Percentiles rank a stretch among this genome's conserved stretches.
Conservation (phyloP, 345 rosid genomes). For the Anacardium occidentale region DNA sequence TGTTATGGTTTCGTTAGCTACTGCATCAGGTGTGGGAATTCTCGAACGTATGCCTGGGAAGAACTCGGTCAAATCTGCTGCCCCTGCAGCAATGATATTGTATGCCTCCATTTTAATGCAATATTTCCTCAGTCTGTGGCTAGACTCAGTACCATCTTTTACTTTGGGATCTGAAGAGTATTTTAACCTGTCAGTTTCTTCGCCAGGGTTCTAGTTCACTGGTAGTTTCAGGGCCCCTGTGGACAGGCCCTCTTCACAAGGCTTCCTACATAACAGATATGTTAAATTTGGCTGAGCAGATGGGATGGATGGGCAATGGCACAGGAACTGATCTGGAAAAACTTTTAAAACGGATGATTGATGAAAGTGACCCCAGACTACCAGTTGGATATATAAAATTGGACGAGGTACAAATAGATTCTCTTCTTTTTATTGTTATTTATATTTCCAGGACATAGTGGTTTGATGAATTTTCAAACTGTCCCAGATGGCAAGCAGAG, state of each 20-base stretch:
- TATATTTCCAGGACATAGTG: neutral
- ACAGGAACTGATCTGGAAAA: conserved; percentile 58
- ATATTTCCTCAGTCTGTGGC: neutral
- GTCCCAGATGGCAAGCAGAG: conserved; percentile 74
- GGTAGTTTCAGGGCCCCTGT: conserved; percentile 70
- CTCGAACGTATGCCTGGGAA: conserved; percentile 57
- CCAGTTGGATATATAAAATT: conserved; percentile 82
- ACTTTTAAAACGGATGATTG: conserved; percentile 66
- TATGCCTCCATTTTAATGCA: conserved; percentile 6
- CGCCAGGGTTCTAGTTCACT: conserved; percentile 44
- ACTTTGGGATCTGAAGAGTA: neutral
- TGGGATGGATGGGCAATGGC: conserved; percentile 73
- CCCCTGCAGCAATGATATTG: conserved; percentile 50
- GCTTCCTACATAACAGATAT: conserved; percentile 57
- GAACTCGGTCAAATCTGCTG: conserved; percentile 68
- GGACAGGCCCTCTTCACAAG: conserved; percentile 85
- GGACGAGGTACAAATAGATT: conserved; percentile 55
- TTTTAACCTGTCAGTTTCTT: conserved; percentile 4
- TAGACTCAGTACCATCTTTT: neutral
- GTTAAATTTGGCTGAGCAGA: conserved; percentile 59
- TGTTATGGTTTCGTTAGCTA: conserved; percentile 79
- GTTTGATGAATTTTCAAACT: neutral
- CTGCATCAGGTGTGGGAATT: conserved; percentile 68
- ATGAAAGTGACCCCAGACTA: conserved; percentile 77
- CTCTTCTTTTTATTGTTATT: neutral